phyloP scores from a whole-genome alignment of 148 eudicot species.

The Rhododendron mucronatum region DNA sequence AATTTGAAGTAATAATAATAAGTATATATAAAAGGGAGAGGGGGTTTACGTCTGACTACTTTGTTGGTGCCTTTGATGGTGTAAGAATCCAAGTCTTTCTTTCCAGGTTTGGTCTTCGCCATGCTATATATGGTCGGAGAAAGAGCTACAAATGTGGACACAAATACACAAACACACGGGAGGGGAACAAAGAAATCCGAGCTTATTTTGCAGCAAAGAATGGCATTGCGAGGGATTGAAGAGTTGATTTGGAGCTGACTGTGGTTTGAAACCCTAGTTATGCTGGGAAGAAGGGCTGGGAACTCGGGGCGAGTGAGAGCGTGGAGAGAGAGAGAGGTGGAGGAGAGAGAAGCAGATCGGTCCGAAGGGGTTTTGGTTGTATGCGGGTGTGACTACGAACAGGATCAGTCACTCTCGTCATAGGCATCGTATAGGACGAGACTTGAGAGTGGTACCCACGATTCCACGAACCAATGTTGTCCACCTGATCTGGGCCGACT shows the following conservation, averaged over 20 bases:
- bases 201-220: neutral
- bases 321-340: neutral
- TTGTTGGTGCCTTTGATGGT: constrained; percentile 43
- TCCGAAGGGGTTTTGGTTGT: constrained; percentile 12
- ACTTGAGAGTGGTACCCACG: neutral
- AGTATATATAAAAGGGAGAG: neutral
- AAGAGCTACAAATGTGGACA: neutral
- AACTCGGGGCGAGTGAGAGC: neutral
- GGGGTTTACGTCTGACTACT: constrained; percentile 27
- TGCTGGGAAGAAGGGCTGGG: neutral
- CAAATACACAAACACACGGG: neutral
- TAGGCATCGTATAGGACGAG: neutral
- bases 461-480: too few species aligned
- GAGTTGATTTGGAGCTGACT: neutral
- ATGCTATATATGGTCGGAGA: neutral
- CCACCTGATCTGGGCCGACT: too few species aligned
- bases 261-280: constrained; percentile 14
- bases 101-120: constrained; percentile 47
- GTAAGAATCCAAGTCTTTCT: constrained; percentile 39
- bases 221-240: neutral
- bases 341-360: constrained; percentile 6
- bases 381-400: neutral
- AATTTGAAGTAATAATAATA: neutral
- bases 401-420: neutral
- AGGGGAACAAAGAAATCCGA: neutral